Conservation (phyloP, 768 basidiomycete genomes). For the Jaapia argillacea region DNA sequence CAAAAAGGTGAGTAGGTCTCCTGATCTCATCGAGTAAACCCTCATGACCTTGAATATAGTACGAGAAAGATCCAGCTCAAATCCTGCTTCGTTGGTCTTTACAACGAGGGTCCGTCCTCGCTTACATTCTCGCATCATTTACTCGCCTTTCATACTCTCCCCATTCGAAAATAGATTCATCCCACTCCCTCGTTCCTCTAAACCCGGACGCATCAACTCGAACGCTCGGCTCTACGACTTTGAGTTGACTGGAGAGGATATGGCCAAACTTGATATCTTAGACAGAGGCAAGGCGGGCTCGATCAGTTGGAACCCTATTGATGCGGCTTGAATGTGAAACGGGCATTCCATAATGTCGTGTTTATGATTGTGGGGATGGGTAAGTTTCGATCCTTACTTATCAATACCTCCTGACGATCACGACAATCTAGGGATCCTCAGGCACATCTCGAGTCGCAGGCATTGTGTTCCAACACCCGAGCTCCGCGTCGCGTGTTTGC, state of each 20-base stretch:
- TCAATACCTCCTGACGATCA: too few species aligned
- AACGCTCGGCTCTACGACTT: constrained; percentile 40
- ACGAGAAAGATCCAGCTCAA: constrained; percentile 25
- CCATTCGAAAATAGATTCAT: constrained; percentile 26
- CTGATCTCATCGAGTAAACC: not conserved
- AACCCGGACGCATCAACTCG: constrained; percentile 27
- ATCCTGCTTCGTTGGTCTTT: constrained; percentile 43
- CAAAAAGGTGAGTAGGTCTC: constrained; percentile 9
- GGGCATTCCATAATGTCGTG: too few species aligned
- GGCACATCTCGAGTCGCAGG: too few species aligned
- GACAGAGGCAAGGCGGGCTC: constrained; percentile 36
- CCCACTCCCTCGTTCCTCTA: constrained; percentile 40
- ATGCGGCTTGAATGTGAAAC: constrained; percentile 15
- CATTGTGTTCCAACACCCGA: too few species aligned
- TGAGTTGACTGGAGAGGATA: constrained; percentile 30
- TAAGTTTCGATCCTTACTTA: too few species aligned
- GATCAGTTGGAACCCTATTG: constrained; percentile 39
- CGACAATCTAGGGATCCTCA: too few species aligned
- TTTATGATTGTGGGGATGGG: too few species aligned
- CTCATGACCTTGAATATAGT: constrained; percentile 10
- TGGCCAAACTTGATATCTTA: constrained; percentile 30
- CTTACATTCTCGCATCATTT: not conserved
- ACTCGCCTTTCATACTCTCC: not conserved
- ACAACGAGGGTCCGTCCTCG: constrained; percentile 22
- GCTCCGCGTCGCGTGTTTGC: too few species aligned